Base-by-base conservation (phyloP, 2,329 filamentous ascomycete genomes). In the Fusarium camptoceras region DNA sequence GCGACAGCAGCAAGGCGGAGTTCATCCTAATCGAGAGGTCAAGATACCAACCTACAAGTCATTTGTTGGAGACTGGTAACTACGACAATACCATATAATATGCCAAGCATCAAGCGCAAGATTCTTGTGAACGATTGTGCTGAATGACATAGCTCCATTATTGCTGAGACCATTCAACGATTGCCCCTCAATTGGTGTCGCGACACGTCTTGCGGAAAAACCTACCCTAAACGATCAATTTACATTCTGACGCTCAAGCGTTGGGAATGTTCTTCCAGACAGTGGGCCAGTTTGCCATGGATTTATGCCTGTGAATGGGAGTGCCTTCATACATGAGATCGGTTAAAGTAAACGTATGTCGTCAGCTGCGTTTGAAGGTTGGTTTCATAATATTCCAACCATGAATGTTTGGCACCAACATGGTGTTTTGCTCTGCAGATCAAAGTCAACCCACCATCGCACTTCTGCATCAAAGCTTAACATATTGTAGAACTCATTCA, bases 61-160 rank as follows among this genome's bases (percentile, higher is more conserved):
- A 6, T 66, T 66, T 5, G 34, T 24, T 16, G 48, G 62, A 2
- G 47, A 61, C 6, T 61, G 62, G 62, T 61, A 37, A 10, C 10
- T n/a, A 1, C 15, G 6, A 14, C 6, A 5, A 16, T 0, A 14
- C 9, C 0, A 16, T 18, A 20, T 12, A 7, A 8, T 3, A n/a
- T 28, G 18, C 6, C 1, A 20, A 2, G n/a, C 34, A 6, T n/a
- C 34, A 37, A 37, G 9, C 9, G 18, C 10, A 6, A n/a, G 9
- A 30, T 8, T 18, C 28, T 5, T 5, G 5, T 20, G 11, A 20
- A n/a, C 9, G 18, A 8, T 12, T 27, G 14, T 20, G 22, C 10
- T 22, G 4, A 11, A 10, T 8, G 2, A 10, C 16, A 37, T 37
- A 16, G 16, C 18, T 37, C 16, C 2, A 18, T 37, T 0, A 3